Evolutionary conservation across 495 filamentous ascomycete genomes (phyloP), one percentile per base, ranked within the genome.

Genomic region (Choiromyces venosus): DNA sequence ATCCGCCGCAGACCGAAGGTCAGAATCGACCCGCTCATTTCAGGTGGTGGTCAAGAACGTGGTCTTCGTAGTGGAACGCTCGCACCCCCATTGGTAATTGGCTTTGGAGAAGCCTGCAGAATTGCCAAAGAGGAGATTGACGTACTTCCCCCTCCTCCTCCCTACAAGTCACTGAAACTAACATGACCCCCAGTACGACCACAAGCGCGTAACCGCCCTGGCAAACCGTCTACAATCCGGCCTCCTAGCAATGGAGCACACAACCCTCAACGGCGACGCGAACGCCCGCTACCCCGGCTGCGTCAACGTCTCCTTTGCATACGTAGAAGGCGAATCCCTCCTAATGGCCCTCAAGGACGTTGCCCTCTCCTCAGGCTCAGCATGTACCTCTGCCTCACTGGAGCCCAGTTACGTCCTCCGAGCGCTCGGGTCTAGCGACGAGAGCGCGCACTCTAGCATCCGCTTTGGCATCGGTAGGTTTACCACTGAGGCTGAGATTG

Each of bases 321-420:
- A 98, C 81, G 91, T 99, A 25, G 95, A 99, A 83, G 95, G 95
- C 71, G 95, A 99, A 82, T 97, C 94, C 7, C 90, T 99, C 6
- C 87, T 99, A 71, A 99, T 99, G 95, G 95, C 95, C 2, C 85
- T 99, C 69, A 98, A 98, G 83, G 96, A 99, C 80, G 96, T 99
- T 84, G 95, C 95, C 0, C 85, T 99, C 21, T 98, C 95, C 52
- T 98, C 96, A 2, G 95, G 95, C 68, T 97, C 93, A 80, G 95
- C 95, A 9, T 99, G 95, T 83, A 99, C 95, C 14, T 97, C 94
- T 33, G 94, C 96, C 2, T 98, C 96, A 37, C 84, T 99, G 42
- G 95, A 99, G 83, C 95, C 95, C 29, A 94, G 91, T 82, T 99
- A 99, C 81, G 95, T 99, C 38, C 86, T 99, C 35, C 89, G 96